Evolutionary conservation across 176 grass and related monocot species (phyloP), one percentile per base, ranked within the genome.

Genomic region (Oryza coarctata): DNA sequence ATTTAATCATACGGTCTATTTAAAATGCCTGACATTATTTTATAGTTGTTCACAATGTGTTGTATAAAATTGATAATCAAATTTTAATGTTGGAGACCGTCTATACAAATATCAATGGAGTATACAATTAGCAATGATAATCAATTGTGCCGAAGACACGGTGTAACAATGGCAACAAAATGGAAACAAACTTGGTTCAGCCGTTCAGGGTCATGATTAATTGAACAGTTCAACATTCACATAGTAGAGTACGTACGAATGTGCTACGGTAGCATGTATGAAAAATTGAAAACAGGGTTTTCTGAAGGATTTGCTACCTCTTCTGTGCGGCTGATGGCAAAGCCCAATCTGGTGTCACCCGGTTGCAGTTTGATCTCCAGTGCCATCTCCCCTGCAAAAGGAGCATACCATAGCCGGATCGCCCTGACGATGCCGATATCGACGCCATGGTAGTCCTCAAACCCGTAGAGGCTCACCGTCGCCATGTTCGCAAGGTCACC

Each of bases 391-490:
- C 85, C 89, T 3, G 82, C 89, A 39, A 62, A 36, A 2, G 93
- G 84, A 22, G 79, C 81, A 30, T 90, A 94, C 93, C 89, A 94
- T 63, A 94, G 50, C 35, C 87, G 89, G 20, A 83, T 84, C 0
- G 87, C 84, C 71, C 92, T 68, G 4, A 89, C 73, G 6, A 94
- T 84, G 12, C 92, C 92, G 10, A 94, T 94, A 72, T 94, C 89
- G 12, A 94, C 69, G 9, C 92, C 92, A 8, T 89, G 89, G 87
- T 94, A 95, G 57, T 92, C 89, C 86, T 95, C 89, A 12, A 95
- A 95, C 6, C 89, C 93, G 9, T 92, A 92, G 18, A 95, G 82
- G 68, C 93, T 95, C 61, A 88, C 79, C 65, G 89, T 92, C 5
- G 89, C 89, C 79, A 92, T 52, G 78, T 94, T 88, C 6, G 87